Conservation (phyloP, 2,329 filamentous ascomycete species). For the Epichloe bromicola region DNA sequence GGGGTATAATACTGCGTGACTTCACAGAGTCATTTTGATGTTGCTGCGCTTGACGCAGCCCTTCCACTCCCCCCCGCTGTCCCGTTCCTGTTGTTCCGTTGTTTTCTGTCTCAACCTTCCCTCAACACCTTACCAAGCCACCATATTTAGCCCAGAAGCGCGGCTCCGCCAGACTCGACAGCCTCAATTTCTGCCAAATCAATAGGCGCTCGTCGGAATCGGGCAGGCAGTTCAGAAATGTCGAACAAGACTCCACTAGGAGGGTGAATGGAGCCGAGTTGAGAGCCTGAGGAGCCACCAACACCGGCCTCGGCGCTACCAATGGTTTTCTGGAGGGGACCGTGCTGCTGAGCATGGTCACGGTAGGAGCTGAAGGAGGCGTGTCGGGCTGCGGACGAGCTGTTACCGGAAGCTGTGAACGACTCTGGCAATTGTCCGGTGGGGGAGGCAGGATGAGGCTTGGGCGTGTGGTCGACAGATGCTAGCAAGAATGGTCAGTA, state of each 20-base stretch:
- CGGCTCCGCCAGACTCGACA: constrained; percentile 82
- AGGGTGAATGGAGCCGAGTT: constrained; percentile 60
- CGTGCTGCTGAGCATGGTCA: constrained; percentile 65
- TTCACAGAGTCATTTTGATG: background rate
- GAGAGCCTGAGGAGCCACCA: constrained; percentile 52
- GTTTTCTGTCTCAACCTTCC: background rate
- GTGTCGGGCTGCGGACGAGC: constrained; percentile 28
- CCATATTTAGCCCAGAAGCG: constrained; percentile 30
- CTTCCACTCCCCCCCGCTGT: background rate
- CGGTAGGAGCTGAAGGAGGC: constrained; percentile 64
- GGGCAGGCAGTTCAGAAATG: constrained; percentile 68
- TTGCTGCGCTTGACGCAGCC: background rate
- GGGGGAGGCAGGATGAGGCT: constrained; percentile 58
- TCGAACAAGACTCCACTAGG: constrained; percentile 73
- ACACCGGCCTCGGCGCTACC: constrained; percentile 26
- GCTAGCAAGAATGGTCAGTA: constrained; percentile 31
- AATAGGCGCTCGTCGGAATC: constrained; percentile 68
- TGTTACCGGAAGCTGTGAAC: constrained; percentile 27
- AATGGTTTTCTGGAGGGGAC: constrained; percentile 52
- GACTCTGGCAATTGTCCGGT: constrained; percentile 46
- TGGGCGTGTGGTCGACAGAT: constrained; percentile 57
- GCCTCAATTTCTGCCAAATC: constrained; percentile 83
- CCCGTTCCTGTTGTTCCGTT: background rate
- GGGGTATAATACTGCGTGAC: background rate
- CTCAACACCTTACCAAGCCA: background rate